Evolutionary conservation across 768 basidiomycete species (phyloP), one percentile per base, ranked within the genome.

Genomic region (Hygrocybe punicea): DNA sequence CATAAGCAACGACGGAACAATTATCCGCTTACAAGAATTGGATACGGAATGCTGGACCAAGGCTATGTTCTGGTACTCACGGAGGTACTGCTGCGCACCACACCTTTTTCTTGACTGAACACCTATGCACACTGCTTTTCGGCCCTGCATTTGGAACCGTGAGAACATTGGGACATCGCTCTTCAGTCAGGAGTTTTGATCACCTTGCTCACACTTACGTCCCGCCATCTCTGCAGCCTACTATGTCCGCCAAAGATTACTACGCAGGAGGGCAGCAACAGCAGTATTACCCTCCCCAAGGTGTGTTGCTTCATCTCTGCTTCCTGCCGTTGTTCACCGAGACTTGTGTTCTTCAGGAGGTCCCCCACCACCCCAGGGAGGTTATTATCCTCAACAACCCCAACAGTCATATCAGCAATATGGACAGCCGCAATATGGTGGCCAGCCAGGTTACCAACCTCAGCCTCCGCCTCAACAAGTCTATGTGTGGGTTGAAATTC

Each of bases 171-270:
- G n/a, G n/a, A n/a, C n/a, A n/a, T n/a, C n/a, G n/a, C n/a, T n/a
- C n/a, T n/a, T n/a, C n/a, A n/a, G n/a, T n/a, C n/a, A n/a, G n/a
- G n/a, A n/a, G n/a, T n/a, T n/a, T n/a, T n/a, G n/a, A n/a, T n/a
- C n/a, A n/a, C n/a, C n/a, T n/a, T n/a, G n/a, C n/a, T n/a, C n/a
- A n/a, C n/a, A n/a, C n/a, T n/a, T n/a, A n/a, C n/a, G n/a, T n/a
- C n/a, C n/a, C n/a, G n/a, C n/a, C n/a, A 29, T 29, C 29, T 29
- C 29, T 29, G 29, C 29, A 4, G 29, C 29, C 29, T 29, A 8
- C 57, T 62, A 86, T 87, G 89, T 85, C 87, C 59, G 86, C 84
- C 66, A 83, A 85, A 72, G 88, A 90, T 63, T 91, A 87, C 64
- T 90, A 89, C 71, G 68, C 69, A 62, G 73, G 73, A 51, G 74